phyloP scores from a whole-genome alignment of 2,329 filamentous ascomycete genomes.

The Fusarium tuaranense region DNA sequence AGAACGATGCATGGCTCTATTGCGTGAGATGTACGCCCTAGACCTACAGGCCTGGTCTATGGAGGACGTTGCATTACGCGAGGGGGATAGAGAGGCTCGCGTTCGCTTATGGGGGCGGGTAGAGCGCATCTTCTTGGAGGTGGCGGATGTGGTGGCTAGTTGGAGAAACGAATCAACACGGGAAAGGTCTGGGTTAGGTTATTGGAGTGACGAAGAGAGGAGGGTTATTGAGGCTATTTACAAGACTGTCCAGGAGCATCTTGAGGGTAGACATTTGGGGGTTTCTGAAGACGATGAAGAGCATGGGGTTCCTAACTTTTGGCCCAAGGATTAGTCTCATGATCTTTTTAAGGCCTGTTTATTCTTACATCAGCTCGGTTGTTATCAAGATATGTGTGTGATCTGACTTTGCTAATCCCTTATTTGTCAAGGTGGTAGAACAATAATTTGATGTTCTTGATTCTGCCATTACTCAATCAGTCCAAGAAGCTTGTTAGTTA shows the following conservation, averaged over 20 bases:
- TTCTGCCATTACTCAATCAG: no score
- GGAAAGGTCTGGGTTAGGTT: background rate
- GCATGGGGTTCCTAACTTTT: background rate
- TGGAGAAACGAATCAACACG: background rate
- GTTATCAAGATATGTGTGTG: background rate
- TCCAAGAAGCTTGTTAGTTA: no score
- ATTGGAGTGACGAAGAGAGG: constrained; percentile 1
- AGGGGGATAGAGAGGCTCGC: background rate
- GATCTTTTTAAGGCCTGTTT: background rate
- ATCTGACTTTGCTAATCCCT: background rate
- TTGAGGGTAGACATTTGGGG: background rate
- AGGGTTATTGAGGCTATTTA: background rate
- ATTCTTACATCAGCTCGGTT: background rate
- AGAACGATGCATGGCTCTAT: background rate
- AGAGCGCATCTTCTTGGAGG: background rate
- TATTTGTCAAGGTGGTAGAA: no score
- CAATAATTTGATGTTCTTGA: no score
- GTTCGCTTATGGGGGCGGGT: background rate
- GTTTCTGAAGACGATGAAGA: background rate
- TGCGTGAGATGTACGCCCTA: background rate
- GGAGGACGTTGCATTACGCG: background rate
- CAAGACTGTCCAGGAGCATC: constrained; percentile 1
- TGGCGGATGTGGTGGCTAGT: background rate
- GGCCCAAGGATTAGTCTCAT: background rate
- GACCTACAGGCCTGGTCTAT: background rate